Conservation (phyloP, 176 grass and related monocot species). For the Typha latifolia region DNA sequence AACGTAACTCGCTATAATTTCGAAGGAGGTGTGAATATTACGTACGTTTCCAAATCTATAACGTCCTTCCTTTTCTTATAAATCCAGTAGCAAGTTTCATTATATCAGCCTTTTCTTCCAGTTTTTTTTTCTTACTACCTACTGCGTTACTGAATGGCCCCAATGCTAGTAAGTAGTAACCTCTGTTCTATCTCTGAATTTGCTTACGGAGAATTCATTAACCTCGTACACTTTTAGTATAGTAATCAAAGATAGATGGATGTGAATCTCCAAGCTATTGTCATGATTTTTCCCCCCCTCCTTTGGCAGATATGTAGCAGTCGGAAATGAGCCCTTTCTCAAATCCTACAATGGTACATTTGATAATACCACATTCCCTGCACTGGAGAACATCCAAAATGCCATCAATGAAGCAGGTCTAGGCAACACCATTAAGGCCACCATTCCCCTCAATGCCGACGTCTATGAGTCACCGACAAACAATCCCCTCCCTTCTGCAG, state of each 20-base stretch:
- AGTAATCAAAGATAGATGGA: too few relatives aligned
- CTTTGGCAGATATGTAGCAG: conserved; percentile 31
- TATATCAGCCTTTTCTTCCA: too few relatives aligned
- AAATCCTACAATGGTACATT: conserved; percentile 48
- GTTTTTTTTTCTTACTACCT: too few relatives aligned
- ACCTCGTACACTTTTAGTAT: neutral
- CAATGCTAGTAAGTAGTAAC: neutral
- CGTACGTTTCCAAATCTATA: conserved; percentile 18
- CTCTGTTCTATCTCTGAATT: conserved; percentile 1
- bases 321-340: conserved; percentile 78
- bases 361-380: conserved; percentile 46
- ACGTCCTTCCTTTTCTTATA: too few relatives aligned
- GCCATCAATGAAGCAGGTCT: conserved; percentile 51
- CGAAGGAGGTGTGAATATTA: conserved; percentile 65
- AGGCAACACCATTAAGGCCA: conserved; percentile 37
- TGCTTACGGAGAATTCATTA: neutral
- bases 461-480: conserved; percentile 51
- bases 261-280: neutral
- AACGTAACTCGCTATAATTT: conserved; percentile 55
- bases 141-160: too few relatives aligned
- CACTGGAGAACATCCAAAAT: conserved; percentile 58
- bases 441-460: conserved; percentile 65
- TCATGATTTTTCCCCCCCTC: neutral
- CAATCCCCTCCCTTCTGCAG: conserved; percentile 57
- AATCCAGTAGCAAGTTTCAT: too few relatives aligned